Evolutionary conservation across 2,329 filamentous ascomycete species (phyloP), one percentile per base, ranked within the genome.

Genomic region (Pezicula rhizophila): DNA sequence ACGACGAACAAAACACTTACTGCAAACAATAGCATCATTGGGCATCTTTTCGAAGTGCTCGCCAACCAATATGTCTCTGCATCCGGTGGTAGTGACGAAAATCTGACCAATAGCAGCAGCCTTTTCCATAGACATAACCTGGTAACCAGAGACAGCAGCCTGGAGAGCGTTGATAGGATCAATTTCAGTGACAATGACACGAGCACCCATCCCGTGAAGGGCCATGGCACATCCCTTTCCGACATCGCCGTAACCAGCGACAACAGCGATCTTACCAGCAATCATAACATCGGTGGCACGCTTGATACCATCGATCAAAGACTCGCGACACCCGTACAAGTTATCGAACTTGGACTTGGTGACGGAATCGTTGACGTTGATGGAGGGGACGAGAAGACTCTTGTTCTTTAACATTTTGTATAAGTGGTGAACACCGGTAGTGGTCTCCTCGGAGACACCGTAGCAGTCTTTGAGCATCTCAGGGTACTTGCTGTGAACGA

Each of bases 301-400:
- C 88, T 97, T 99, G 85, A 99, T 97, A 72, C 93, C 93, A 73
- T 99, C 93, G 67, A 99, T 85, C 65, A 99, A 87, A 57, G 92
- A 96, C 80, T 97, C 93, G 71, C 90, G 86, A 89, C 93, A 97
- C 69, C 93, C 92, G 83, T 97, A 99, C 60, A 97, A 78, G 85
- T 99, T 99, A 84, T 97, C 93, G 72, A 99, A 99, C 84, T 99
- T 99, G 77, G 90, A 96, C 86, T 97, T 99, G 75, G 93, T 99
- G 70, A 99, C 92, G 52, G 87, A 91, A 84, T 99, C 92, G 79
- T 99, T 97, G 81, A 99, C 92, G 75, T 99, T 99, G 85, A 97
- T 89, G 74, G 92, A 81, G 61, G 93, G 93, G 60, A 96, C 88
- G 56, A 96, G 85, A 59, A 97, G 89, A 73, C 83, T 80, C 70